Base-by-base conservation (phyloP, 331 rosid species). In the Rhamnella rubrinervis region DNA sequence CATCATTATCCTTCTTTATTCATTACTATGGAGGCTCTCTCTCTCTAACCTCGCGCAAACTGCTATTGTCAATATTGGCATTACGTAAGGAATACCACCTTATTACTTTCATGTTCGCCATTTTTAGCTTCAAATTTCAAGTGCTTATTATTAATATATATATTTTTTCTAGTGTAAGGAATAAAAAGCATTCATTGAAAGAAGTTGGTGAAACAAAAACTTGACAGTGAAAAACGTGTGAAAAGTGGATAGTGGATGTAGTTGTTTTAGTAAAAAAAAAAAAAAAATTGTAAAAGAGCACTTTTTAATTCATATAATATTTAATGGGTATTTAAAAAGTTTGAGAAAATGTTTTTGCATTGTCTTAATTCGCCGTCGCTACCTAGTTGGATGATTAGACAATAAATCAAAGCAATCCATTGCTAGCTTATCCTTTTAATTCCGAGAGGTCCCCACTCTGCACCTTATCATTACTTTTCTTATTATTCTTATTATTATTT, bases 381-480 rank as follows among this genome's bases (percentile, higher is more conserved):
- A 67, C 55, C 62, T 67, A 67, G 63, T 37, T 59, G 63, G 73
- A 59, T 81, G 79, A 81, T 68, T 67, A 72, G 74, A 72, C 73
- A 68, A 65, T 20, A 81, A 72, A 81, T 81, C 73, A 81, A 81
- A 65, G 78, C 49, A 68, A 77, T 73, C 63, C 71, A 72, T 77
- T 72, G 70, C 55, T 44, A 58, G 68, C 79, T 77, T 81, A 63
- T 81, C 81, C 61, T 77, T 40, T 38, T 69, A 52, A 58, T 17
- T 28, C 21, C 26, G 6, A 62, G 13, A 35, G 76, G 60, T 46
- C 82, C 79, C 72, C 76, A 55, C 72, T 41, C 58, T 67, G 55
- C 40, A 14, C 37, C 66, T 52, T 21, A 25, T 61, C 31, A 15
- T 41, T 57, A 39, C 23, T 55, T 17, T 20, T 20, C 0, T 12